These are phyloP conservation scores for Hypoxylon lienhwacheense DNA, from an alignment of 495 filamentous ascomycete genomes.

Conservation along the genomic window DNA sequence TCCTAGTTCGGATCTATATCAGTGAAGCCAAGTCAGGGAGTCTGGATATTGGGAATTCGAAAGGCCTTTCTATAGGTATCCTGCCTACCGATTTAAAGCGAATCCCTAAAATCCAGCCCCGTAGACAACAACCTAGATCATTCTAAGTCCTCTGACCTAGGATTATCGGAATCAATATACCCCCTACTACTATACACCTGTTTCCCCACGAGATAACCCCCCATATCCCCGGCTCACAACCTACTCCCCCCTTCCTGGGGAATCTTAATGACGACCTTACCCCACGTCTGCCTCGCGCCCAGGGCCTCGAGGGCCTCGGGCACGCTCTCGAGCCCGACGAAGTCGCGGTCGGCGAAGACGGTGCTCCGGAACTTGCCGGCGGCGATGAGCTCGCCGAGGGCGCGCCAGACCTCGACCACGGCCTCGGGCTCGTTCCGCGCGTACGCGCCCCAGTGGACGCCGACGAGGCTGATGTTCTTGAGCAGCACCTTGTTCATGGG, in stretches of 20 bases:
- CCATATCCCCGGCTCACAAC: conserved; percentile 40
- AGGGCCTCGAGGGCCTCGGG: conserved; percentile 75
- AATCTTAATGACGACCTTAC: conserved; percentile 91
- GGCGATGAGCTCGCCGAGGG: conserved; percentile 73
- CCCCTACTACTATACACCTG: too few species aligned
- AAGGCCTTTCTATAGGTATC: too few species aligned
- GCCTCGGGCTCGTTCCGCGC: conserved; percentile 69
- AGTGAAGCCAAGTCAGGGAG: too few species aligned
- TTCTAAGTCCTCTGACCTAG: too few species aligned
- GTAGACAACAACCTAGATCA: too few species aligned
- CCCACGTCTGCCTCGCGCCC: conserved; percentile 84
- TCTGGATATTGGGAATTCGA: too few species aligned
- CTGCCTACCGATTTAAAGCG: too few species aligned
- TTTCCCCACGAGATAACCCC: too few species aligned
- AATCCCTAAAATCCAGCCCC: too few species aligned
- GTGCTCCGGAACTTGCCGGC: conserved; percentile 81
- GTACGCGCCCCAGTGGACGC: conserved; percentile 91
- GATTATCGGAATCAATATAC: too few species aligned
- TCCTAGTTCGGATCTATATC: too few species aligned
- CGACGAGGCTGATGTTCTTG: conserved; percentile 91
- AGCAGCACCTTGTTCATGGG: conserved; percentile 87
- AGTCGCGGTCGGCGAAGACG: conserved; percentile 77
- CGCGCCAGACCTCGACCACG: conserved; percentile 75
- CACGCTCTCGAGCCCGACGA: conserved; percentile 78
- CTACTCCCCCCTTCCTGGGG: conserved; percentile 65